phyloP scores from a whole-genome alignment of 2,329 filamentous ascomycete species.

The Aspergillus sp. region DNA sequence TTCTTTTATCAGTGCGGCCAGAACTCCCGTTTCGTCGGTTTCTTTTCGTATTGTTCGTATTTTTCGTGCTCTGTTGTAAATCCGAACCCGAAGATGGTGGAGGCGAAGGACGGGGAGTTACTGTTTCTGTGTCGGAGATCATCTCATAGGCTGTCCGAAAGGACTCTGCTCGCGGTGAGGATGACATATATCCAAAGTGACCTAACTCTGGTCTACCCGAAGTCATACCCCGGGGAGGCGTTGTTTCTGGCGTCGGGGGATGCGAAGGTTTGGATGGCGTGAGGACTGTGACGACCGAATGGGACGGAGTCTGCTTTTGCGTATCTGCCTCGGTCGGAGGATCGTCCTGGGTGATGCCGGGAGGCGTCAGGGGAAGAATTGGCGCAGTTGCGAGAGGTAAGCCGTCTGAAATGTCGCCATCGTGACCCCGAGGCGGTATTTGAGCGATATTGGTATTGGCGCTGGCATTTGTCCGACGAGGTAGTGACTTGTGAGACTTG shows the following conservation, averaged over 20 bases:
- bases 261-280: slow-evolving; percentile 67
- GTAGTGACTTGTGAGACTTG: slow-evolving; percentile 43
- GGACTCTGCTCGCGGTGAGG: slow-evolving; percentile 64
- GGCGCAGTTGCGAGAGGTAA: slow-evolving; percentile 25
- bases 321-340: slow-evolving; percentile 19
- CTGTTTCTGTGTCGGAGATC: slow-evolving; percentile 60
- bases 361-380: slow-evolving; percentile 40
- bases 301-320: slow-evolving; percentile 25
- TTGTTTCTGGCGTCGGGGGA: slow-evolving; percentile 73
- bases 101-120: slow-evolving; percentile 26
- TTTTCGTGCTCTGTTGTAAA: slow-evolving; percentile 15
- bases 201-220: slow-evolving; percentile 38
- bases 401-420: slow-evolving; percentile 24
- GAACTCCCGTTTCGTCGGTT: slow-evolving; percentile 25
- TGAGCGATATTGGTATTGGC: slow-evolving; percentile 23
- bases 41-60: slow-evolving; percentile 9
- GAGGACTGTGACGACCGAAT: slow-evolving; percentile 30
- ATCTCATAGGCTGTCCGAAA: slow-evolving; percentile 71
- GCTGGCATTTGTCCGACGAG: slow-evolving; percentile 33
- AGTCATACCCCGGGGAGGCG: slow-evolving; percentile 59
- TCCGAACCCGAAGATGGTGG: slow-evolving; percentile 20
- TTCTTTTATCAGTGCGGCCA: slow-evolving; percentile 3
- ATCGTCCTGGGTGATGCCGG: slow-evolving; percentile 28
- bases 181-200: slow-evolving; percentile 57
- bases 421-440: slow-evolving; percentile 24